Evolutionary conservation across 2,329 filamentous ascomycete species (phyloP).

Genomic region (Xylariaceae sp.): DNA sequence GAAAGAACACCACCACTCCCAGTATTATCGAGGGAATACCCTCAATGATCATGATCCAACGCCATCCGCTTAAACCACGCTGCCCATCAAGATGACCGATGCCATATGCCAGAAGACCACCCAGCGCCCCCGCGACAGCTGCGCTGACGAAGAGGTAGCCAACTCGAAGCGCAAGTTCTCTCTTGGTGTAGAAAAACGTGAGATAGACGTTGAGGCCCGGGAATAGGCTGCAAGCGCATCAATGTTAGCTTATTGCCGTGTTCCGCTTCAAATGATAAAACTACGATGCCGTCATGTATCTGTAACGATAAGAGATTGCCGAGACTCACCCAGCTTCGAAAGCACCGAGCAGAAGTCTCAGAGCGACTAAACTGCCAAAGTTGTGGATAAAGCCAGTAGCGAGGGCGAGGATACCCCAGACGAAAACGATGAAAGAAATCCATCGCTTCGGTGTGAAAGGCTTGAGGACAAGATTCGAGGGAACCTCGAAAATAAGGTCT

Average conservation of each 20-base stretch:
- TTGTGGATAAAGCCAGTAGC: constrained; percentile 64
- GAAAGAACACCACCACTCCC: constrained; percentile 52
- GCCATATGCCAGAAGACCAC: constrained; percentile 68
- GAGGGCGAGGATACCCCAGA: constrained; percentile 67
- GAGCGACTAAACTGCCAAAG: constrained; percentile 63
- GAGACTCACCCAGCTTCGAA: constrained; percentile 37
- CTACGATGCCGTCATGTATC: background rate
- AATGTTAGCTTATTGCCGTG: no score
- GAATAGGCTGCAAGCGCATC: constrained; percentile 18
- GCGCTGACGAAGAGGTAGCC: constrained; percentile 70
- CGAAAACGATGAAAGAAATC: constrained; percentile 59
- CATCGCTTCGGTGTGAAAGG: constrained; percentile 59
- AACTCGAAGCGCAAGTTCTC: constrained; percentile 67
- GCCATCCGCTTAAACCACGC: constrained; percentile 62
- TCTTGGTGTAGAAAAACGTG: constrained; percentile 72
- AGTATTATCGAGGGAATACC: constrained; percentile 47
- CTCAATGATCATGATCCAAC: constrained; percentile 64
- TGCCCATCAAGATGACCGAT: constrained; percentile 71
- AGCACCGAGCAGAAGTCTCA: constrained; percentile 63
- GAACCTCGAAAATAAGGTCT: constrained; percentile 56
- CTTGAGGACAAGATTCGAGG: constrained; percentile 62
- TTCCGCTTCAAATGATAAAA: background rate
- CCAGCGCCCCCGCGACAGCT: constrained; percentile 67
- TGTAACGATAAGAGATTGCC: background rate
- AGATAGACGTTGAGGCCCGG: constrained; percentile 38